Evolutionary conservation across 2,329 filamentous ascomycete genomes (phyloP), one percentile per base, ranked within the genome.

Genomic region (Aspergillus tubingensis): DNA sequence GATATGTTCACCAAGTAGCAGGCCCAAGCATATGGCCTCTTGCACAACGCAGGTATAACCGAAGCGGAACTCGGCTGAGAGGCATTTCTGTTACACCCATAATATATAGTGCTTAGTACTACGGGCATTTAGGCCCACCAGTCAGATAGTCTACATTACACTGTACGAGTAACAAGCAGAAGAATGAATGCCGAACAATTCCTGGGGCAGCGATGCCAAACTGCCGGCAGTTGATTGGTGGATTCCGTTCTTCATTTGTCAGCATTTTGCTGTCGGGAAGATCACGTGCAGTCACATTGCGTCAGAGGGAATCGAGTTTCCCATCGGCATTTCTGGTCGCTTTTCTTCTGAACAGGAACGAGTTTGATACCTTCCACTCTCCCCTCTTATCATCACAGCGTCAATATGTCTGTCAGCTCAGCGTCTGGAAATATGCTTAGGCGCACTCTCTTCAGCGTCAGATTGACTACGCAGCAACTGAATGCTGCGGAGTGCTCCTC

Each of bases 351-450:
- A 17, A 5, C 43, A 56, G 36, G 44, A 58, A 54, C 32, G 5
- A 27, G 43, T 23, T 27, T 13, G 19, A 27, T 19, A n/a, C 27
- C 41, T 8, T 8, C 47, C 11, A 15, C 15, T n/a, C 27, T 30
- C 17, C 47, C 36, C 32, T 38, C 21, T 17, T 36, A 6, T 8
- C 8, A 51, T 44, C 41, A 19, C n/a, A 39, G 8, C 19, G 8
- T 60, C 39, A 68, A 52, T 17, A 76, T 77, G 74, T 71, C 74
- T 61, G 44, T 73, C 49, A 73, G 68, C 59, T 65, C 68, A 62
- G 58, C 67, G 57, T 73, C 75, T n/a, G 70, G 72, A 53, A 67
- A 58, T 23, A 70, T 77, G 66, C 54, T 76, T 17, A 70, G 68
- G 7, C 71, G 71, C 30, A 68, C 72, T 3, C 59, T 76, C 17